phyloP scores from a whole-genome alignment of 306 rosid species.

The Clitoria ternatea region DNA sequence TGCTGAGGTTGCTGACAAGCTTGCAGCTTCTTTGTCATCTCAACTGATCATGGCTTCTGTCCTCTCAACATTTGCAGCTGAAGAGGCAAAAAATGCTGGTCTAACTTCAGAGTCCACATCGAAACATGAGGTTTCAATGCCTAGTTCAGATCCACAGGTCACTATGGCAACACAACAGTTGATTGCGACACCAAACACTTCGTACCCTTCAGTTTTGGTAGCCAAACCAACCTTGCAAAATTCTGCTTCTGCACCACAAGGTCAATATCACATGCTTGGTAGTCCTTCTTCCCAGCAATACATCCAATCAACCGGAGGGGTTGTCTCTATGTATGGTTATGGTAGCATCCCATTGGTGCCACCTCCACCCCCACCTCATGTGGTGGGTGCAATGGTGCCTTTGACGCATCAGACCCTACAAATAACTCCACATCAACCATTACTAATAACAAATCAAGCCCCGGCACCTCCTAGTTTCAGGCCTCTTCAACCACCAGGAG shows the following conservation, averaged over 20 bases:
- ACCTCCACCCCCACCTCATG: slow-evolving; percentile 50
- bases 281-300: slow-evolving; percentile 68
- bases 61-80: slow-evolving; percentile 84
- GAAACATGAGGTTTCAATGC: slow-evolving; percentile 42
- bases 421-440: slow-evolving; percentile 47
- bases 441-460: slow-evolving; percentile 45
- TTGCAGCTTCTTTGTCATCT: slow-evolving; percentile 85
- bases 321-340: slow-evolving; percentile 58
- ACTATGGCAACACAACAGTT: slow-evolving; percentile 55
- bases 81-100: slow-evolving; percentile 76
- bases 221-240: slow-evolving; percentile 48
- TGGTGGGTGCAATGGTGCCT: slow-evolving; percentile 55
- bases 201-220: slow-evolving; percentile 63
- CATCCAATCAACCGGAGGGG: slow-evolving; percentile 57
- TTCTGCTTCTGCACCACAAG: slow-evolving; percentile 53
- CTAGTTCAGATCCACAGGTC: slow-evolving; percentile 50
- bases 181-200: slow-evolving; percentile 47
- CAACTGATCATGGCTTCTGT: slow-evolving; percentile 89
- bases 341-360: slow-evolving; percentile 50
- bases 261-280: slow-evolving; percentile 59
- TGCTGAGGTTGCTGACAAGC: slow-evolving; percentile 93
- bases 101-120: slow-evolving; percentile 41
- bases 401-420: slow-evolving; percentile 45
- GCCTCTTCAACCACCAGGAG: slow-evolving; percentile 78
- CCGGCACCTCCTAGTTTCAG: slow-evolving; percentile 71